Conservation (phyloP, 345 rosid species). For the Syzygium aromaticum region DNA sequence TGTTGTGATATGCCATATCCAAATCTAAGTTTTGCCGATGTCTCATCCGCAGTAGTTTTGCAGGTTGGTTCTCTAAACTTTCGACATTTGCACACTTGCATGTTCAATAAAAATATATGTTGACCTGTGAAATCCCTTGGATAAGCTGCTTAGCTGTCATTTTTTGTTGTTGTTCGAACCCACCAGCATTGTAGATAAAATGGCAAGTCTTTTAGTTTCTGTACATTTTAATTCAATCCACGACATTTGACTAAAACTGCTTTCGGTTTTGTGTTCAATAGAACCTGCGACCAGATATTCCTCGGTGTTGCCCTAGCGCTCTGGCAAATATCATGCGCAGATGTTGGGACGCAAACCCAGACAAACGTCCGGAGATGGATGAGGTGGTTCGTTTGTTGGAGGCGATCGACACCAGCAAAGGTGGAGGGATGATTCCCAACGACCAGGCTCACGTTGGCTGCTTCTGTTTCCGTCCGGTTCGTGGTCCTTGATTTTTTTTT, state of each 20-base stretch:
- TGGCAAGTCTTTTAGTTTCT: neutral
- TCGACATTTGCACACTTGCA: neutral
- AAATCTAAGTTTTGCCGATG: constrained; percentile 33
- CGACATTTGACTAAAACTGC: neutral
- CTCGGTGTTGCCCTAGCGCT: constrained; percentile 37
- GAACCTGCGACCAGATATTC: constrained; percentile 37
- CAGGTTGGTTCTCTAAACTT: constrained; percentile 15
- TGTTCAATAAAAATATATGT: neutral
- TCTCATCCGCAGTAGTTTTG: constrained; percentile 37
- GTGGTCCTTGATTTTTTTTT: constrained; percentile 18
- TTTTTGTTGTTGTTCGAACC: neutral
- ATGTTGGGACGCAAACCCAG: constrained; percentile 39
- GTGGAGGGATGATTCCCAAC: constrained; percentile 47
- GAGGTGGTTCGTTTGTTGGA: constrained; percentile 36
- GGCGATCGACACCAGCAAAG: constrained; percentile 36
- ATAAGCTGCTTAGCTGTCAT: neutral
- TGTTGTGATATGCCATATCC: constrained; percentile 51
- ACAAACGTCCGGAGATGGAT: constrained; percentile 41
- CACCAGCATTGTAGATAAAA: neutral
- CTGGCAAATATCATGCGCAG: constrained; percentile 31
- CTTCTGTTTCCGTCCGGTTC: constrained; percentile 27
- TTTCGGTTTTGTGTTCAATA: neutral
- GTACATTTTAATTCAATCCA: neutral
- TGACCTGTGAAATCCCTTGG: neutral
- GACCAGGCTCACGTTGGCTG: constrained; percentile 23